Evolutionary conservation across 139 green algal genomes (phyloP).

Genomic region (Desmodesmus armatus): DNA sequence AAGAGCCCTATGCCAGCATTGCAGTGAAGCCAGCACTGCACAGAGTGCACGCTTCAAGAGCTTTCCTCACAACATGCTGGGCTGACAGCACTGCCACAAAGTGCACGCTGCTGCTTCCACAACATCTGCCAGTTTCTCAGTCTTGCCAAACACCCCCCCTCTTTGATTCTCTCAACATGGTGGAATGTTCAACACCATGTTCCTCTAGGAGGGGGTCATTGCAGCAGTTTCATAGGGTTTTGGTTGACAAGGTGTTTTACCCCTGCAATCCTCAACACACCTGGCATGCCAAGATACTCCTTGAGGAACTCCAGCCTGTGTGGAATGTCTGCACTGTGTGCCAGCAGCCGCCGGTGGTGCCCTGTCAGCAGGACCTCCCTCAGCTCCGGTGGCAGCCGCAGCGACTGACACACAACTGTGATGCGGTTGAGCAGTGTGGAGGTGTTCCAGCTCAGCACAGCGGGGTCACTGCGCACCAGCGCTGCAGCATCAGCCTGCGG

Average conservation of each 20-base stretch:
- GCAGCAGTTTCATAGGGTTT: background rate
- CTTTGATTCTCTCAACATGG: no score
- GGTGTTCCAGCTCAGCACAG: conserved; percentile 23
- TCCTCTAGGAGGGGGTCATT: no score
- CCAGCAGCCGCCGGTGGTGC: conserved; percentile 15
- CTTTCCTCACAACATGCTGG: no score
- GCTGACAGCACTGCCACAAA: no score
- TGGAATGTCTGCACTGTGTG: background rate
- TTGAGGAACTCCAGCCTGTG: conserved; percentile 6
- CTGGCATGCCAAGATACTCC: background rate
- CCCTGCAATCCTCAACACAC: background rate
- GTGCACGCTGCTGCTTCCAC: background rate
- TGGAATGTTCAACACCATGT: no score
- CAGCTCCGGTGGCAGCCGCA: conserved; percentile 18
- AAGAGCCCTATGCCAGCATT: no score
- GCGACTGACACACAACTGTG: background rate
- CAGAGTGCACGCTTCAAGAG: no score
- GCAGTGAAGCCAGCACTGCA: no score
- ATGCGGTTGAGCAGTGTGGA: conserved; percentile 19
- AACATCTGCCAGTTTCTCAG: background rate
- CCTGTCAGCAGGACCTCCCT: background rate
- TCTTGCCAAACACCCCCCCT: no score
- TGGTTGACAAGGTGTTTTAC: background rate
- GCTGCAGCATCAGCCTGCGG: background rate
- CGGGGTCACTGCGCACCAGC: conserved; percentile 1